Evolutionary conservation across 2,329 filamentous ascomycete species (phyloP).

Genomic region (Rhytidhysteron rufulum): DNA sequence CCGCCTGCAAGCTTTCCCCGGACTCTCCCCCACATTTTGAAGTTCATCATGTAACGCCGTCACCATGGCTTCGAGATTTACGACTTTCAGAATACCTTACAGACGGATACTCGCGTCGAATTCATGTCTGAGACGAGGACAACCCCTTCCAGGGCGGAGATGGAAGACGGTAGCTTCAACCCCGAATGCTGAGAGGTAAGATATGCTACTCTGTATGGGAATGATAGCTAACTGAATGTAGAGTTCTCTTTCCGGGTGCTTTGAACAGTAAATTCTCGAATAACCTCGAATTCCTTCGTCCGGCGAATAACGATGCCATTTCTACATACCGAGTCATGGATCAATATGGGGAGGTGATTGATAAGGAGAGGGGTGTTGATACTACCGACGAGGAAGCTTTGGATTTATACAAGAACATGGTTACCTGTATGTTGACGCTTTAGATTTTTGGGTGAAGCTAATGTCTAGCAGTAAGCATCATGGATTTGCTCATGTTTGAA

Average conservation of each 20-base stretch:
- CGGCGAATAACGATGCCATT: slow-evolving; percentile 69
- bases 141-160: slow-evolving; percentile 39
- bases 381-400: slow-evolving; percentile 61
- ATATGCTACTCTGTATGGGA: too few species aligned
- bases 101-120: too few species aligned
- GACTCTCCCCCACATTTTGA: slow-evolving; percentile 15
- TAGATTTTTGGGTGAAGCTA: background rate
- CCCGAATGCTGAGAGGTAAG: slow-evolving; percentile 58
- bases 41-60: slow-evolving; percentile 17
- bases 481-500: slow-evolving; percentile 98
- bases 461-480: slow-evolving; percentile 70
- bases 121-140: too few species aligned
- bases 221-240: too few species aligned
- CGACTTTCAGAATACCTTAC: slow-evolving; percentile 20
- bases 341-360: slow-evolving; percentile 79
- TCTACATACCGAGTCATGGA: slow-evolving; percentile 90
- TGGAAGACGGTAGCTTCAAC: slow-evolving; percentile 57
- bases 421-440: slow-evolving; percentile 43
- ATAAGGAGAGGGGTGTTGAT: slow-evolving; percentile 63
- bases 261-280: slow-evolving; percentile 90
- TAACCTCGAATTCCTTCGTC: slow-evolving; percentile 70
- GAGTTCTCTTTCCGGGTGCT: slow-evolving; percentile 80
- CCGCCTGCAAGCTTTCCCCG: slow-evolving; percentile 16
- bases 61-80: slow-evolving; percentile 33
- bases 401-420: slow-evolving; percentile 61